phyloP scores from a whole-genome alignment of 2,329 filamentous ascomycete genomes.

The Aschersonia sp. region DNA sequence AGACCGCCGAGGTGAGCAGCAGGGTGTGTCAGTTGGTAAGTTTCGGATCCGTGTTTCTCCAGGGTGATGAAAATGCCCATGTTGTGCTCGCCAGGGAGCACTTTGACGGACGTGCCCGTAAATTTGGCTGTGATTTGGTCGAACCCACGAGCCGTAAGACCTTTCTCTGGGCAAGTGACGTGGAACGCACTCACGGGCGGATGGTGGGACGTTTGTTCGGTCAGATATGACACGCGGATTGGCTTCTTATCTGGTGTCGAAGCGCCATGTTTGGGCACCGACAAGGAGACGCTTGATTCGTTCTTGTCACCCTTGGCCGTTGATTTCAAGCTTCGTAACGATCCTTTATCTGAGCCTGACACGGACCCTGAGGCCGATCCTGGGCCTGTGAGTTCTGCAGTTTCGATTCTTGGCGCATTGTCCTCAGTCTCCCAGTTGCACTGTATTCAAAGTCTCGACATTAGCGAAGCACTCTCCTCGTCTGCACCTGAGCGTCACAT shows the following conservation, averaged over 20 bases:
- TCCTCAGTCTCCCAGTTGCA: constrained; percentile 94
- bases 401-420: constrained; percentile 51
- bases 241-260: constrained; percentile 25
- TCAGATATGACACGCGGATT: constrained; percentile 85
- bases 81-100: constrained; percentile 85
- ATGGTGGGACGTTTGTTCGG: constrained; percentile 95
- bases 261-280: constrained; percentile 33
- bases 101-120: constrained; percentile 85
- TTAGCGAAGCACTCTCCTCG: neutral
- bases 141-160: constrained; percentile 75
- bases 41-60: constrained; percentile 66
- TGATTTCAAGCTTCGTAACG: constrained; percentile 33
- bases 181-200: constrained; percentile 94
- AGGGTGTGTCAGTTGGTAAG: constrained; percentile 90
- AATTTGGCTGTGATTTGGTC: constrained; percentile 97
- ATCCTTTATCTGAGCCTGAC: constrained; percentile 22
- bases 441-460: constrained; percentile 26
- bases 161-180: constrained; percentile 82
- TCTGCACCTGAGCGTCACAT: neutral
- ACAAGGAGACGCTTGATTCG: constrained; percentile 32
- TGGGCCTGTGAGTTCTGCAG: constrained; percentile 22
- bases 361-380: constrained; percentile 18
- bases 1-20: constrained; percentile 85
- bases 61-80: constrained; percentile 89
- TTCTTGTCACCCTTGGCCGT: constrained; percentile 27